Base-by-base conservation (phyloP, 1,284 basidiomycete genomes). In the Spongiforma sp. region DNA sequence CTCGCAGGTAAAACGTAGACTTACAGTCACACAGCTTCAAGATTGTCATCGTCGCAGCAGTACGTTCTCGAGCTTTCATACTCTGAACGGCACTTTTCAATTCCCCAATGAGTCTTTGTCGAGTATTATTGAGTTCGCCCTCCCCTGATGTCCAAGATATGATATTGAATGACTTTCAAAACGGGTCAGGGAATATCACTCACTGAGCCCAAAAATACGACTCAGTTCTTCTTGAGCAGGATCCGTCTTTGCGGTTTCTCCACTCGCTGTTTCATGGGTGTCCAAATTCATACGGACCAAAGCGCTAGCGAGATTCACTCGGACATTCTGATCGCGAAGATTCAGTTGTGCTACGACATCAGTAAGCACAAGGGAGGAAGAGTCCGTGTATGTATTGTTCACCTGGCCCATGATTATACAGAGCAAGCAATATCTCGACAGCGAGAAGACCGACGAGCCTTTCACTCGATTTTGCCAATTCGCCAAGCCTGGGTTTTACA, bases 361-460 rank as follows among this genome's bases (percentile, higher is more conserved):
- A 11, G n/a, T n/a, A n/a, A n/a, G n/a, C n/a, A n/a, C n/a, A n/a
- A n/a, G n/a, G n/a, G n/a, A n/a, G n/a, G n/a, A n/a, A n/a, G n/a
- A n/a, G n/a, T n/a, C n/a, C n/a, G n/a, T n/a, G n/a, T n/a, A n/a
- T n/a, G n/a, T n/a, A n/a, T n/a, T n/a, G n/a, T n/a, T n/a, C n/a
- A n/a, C n/a, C n/a, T n/a, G n/a, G n/a, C n/a, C n/a, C n/a, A n/a
- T n/a, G 36, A 12, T 65, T 21, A 8, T 64, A 69, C 0, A 76
- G 32, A 2, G 59, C 52, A 33, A 76, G 63, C 2, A 60, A 50
- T 57, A 67, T 55, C 34, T 76, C 72, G 4, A 69, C 64, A 12
- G 73, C 70, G 7, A 76, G 63, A 15, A 54, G 62, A 37, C 73
- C 72, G n/a, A 76, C 54, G 2, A 65, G 39, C 19, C 41, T 37